These are phyloP conservation scores for Elymus sibiricus DNA, from an alignment of 176 grass and related monocot genomes.

Conservation along the genomic window DNA sequence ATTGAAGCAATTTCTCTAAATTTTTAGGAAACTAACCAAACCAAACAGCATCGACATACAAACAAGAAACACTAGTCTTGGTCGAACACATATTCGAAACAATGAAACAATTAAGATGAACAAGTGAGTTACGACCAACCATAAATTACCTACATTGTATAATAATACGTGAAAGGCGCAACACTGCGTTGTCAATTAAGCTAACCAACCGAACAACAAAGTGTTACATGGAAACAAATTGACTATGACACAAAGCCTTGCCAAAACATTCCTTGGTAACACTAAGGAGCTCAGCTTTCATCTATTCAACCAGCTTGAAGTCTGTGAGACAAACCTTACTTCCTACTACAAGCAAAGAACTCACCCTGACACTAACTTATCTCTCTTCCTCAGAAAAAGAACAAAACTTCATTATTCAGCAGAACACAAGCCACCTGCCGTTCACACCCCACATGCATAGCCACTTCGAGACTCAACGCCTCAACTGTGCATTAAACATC, in stretches of 20 bases:
- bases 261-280: conserved; percentile 7
- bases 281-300: background rate
- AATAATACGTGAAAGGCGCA: background rate
- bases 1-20: too few species aligned
- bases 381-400: conserved; percentile 17
- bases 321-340: conserved; percentile 3
- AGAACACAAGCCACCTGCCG: conserved; percentile 1
- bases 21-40: too few species aligned
- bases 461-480: background rate
- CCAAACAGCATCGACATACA: background rate
- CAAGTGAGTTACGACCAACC: background rate
- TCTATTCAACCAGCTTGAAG: conserved; percentile 19
- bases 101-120: background rate
- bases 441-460: conserved; percentile 21
- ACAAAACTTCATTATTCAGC: conserved; percentile 33
- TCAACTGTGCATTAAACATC: background rate
- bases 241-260: background rate
- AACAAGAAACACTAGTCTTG: background rate
- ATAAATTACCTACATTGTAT: background rate
- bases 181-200: conserved; percentile 13
- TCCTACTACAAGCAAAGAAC: conserved; percentile 27
- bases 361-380: conserved; percentile 16
- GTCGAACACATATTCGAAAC: background rate
- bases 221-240: background rate
- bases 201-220: background rate